Percentiles rank a stretch among this genome's conserved stretches.
Conservation (phyloP, 768 basidiomycete genomes). For the Termitomyces sp. region DNA sequence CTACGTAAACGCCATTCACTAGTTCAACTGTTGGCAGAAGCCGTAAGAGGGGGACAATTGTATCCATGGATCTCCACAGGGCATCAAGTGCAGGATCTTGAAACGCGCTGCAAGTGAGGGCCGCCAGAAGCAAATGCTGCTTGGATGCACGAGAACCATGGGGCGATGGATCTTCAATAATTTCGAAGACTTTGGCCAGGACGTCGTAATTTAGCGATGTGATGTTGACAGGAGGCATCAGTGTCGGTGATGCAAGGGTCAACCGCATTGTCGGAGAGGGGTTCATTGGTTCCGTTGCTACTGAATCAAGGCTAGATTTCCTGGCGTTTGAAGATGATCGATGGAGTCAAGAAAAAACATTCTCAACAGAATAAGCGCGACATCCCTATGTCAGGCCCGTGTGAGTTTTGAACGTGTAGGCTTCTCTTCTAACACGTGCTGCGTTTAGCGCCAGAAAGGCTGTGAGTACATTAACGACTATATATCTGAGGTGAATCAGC, state of each 20-base stretch:
- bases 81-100: conserved; percentile 11
- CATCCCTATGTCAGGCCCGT: no score
- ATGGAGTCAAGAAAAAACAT: not conserved
- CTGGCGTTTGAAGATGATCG: not conserved
- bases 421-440: no score
- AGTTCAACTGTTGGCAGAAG: not conserved
- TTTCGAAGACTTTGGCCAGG: not conserved
- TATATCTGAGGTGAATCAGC: no score
- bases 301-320: not conserved
- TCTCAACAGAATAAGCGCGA: not conserved
- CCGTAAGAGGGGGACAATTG: not conserved
- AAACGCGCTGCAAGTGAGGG: conserved; percentile 14
- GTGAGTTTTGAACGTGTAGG: no score
- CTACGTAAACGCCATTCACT: not conserved
- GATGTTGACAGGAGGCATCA: not conserved
- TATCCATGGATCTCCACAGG: conserved; percentile 11
- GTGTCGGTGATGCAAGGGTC: not conserved
- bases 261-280: not conserved
- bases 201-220: not conserved
- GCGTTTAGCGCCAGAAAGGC: no score
- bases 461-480: no score
- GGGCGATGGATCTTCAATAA: not conserved
- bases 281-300: no score
- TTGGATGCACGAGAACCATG: not conserved
- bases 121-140: not conserved